phyloP scores from a whole-genome alignment of 192 early-diverging fungal species.

The Podila clonocystis region DNA sequence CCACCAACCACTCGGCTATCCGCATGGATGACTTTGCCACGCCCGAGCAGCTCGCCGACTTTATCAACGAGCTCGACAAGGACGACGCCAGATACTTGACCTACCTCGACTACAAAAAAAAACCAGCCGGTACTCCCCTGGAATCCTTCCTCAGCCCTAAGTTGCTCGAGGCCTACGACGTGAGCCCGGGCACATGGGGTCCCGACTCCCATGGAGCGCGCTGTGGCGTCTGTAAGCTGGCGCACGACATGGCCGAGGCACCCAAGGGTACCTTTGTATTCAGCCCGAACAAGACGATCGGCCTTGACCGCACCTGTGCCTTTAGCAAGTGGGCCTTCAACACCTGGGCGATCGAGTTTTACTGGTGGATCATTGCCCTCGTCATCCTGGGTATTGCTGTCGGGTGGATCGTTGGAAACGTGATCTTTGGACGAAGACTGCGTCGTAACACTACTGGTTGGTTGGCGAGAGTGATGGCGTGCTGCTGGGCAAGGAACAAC shows the following conservation, averaged over 20 bases:
- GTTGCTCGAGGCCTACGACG: conserved; percentile 13
- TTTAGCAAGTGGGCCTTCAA: conserved; percentile 17
- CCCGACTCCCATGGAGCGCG: conserved; percentile 10
- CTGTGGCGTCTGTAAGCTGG: conserved; percentile 18
- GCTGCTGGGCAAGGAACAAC: no score
- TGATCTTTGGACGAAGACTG: background rate
- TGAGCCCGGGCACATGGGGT: conserved; percentile 9
- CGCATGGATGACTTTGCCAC: conserved; percentile 33
- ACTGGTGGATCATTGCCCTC: conserved; percentile 14
- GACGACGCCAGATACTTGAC: conserved; percentile 10
- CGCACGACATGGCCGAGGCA: conserved; percentile 19
- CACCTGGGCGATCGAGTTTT: conserved; percentile 12
- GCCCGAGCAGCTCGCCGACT: conserved; percentile 15
- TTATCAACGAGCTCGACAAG: conserved; percentile 14
- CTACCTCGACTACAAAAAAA: conserved; percentile 25
- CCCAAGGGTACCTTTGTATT: background rate
- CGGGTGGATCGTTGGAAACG: background rate
- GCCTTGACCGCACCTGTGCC: conserved; percentile 13
- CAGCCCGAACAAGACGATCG: conserved; percentile 8
- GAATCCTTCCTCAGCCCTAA: conserved; percentile 15
- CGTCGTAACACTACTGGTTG: background rate
- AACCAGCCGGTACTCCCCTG: background rate
- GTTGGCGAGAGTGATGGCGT: background rate
- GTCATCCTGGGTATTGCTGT: conserved; percentile 5
- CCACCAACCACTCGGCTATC: conserved; percentile 27